Base-by-base conservation (phyloP, 768 basidiomycete species). In the Podaxis sp. region DNA sequence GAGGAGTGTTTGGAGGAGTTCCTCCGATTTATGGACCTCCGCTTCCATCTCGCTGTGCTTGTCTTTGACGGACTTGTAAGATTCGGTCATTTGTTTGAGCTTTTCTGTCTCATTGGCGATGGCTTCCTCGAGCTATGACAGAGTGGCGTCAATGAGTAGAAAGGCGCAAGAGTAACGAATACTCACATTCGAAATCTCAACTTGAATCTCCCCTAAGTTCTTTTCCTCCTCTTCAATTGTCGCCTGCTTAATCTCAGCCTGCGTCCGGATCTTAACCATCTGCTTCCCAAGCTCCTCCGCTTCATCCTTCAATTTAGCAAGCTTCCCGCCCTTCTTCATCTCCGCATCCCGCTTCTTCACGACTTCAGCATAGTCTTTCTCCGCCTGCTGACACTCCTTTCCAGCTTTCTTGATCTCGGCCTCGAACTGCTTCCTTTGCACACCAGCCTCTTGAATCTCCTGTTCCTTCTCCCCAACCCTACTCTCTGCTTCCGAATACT, bases 1-100 rank as follows among this genome's bases (percentile, higher is more conserved):
- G 52, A 96, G 81, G 20, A 99, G 86, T 0, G 94, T 93, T 73
- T 99, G 96, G 0, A 99, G 82, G n/a, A 99, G 89, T 68, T 95
- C 93, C 74, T 99, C 96, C 15, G 89, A 84, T 20, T 86, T 90
- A 13, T 82, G 72, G 8, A 96, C 82, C 30, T 87, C 82, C 4
- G 82, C 77, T 60, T 87, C 81, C 2, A 86, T 80, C 0, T 79
- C 72, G 49, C 83, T 83, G 70, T 96, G 87, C 55, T 85, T 83
- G 5, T 88, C 83, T 69, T 94, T 93, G 62, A 93, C 78, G 8
- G 77, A 77, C 58, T 80, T 79, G 73, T 89, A 90, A 0, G 83
- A 75, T 2, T 77, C 74, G 4, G 81, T 78, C 28, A 90, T 75
- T 22, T 79, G 73, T 15, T 83, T 80, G 7, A 93, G 85, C 58